Evolutionary conservation across 2,329 filamentous ascomycete genomes (phyloP).

Genomic region (Bipolaris zeicola): DNA sequence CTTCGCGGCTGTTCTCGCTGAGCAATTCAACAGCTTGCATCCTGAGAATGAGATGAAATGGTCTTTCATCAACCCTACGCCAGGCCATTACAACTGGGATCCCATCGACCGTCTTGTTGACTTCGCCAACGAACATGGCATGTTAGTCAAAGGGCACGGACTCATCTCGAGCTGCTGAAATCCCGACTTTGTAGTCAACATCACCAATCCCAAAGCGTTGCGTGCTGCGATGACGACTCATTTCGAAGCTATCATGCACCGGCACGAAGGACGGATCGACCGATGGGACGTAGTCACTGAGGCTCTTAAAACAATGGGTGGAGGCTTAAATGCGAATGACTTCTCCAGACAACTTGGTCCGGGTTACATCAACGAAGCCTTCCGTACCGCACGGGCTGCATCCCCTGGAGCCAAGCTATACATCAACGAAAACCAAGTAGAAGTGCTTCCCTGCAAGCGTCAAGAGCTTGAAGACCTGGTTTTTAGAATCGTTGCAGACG

Average conservation of each 20-base stretch:
- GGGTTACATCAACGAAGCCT: slow-evolving; percentile 6
- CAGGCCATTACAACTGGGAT: slow-evolving; percentile 11
- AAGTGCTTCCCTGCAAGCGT: slow-evolving; percentile 2
- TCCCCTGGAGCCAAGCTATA: neutral
- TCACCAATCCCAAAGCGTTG: slow-evolving; percentile 6
- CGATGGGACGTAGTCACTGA: slow-evolving; percentile 15
- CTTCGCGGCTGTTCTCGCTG: slow-evolving; percentile 8
- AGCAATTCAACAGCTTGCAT: slow-evolving; percentile 14
- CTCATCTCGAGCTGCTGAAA: slow-evolving; percentile 18
- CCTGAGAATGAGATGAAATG: slow-evolving; percentile 15
- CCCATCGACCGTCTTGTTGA: slow-evolving; percentile 2
- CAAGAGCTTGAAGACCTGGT: slow-evolving; percentile 8
- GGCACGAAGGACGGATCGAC: slow-evolving; percentile 4
- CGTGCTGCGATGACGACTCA: slow-evolving; percentile 12
- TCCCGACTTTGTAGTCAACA: slow-evolving; percentile 10
- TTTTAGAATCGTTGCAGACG: slow-evolving; percentile 3
- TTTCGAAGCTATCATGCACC: slow-evolving; percentile 8
- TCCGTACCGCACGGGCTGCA: slow-evolving; percentile 6
- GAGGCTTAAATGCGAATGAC: slow-evolving; percentile 2
- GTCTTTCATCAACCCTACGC: slow-evolving; percentile 1
- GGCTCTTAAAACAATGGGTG: slow-evolving; percentile 6
- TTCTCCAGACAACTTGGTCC: slow-evolving; percentile 6
- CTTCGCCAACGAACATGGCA: slow-evolving; percentile 7
- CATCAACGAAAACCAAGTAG: slow-evolving; percentile 7
- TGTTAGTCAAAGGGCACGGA: slow-evolving; percentile 13